A percentile compares a stretch with the other conserved stretches of the same genome.
Conservation (phyloP, 2,329 filamentous ascomycete genomes). For the Penicillium freii region DNA sequence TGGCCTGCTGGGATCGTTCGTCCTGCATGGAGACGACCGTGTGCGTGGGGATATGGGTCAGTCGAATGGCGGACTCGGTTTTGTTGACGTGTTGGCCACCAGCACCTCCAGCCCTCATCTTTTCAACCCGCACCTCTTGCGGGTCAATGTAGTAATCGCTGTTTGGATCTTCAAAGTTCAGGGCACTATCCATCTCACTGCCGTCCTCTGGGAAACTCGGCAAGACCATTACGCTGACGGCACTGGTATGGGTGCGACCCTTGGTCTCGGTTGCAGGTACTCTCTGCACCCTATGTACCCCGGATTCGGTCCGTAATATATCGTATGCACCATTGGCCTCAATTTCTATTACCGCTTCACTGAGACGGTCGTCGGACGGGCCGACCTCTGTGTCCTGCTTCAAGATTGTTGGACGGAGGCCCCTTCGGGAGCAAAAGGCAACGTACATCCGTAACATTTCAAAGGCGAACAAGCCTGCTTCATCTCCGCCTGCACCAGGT, state of each 20-base stretch:
- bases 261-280: conserved; percentile 88
- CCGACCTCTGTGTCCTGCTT: conserved; percentile 78
- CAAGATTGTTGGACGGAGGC: conserved; percentile 65
- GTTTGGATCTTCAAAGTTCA: conserved; percentile 74
- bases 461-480: conserved; percentile 86
- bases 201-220: conserved; percentile 68
- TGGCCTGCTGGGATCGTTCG: conserved; percentile 82
- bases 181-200: conserved; percentile 51
- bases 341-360: conserved; percentile 86
- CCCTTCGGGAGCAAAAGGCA: conserved; percentile 67
- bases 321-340: conserved; percentile 76
- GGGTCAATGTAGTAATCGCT: conserved; percentile 90
- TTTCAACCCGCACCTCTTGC: conserved; percentile 77
- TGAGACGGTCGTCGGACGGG: conserved; percentile 65
- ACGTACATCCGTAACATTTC: conserved; percentile 89
- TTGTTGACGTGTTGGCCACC: conserved; percentile 98
- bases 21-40: conserved; percentile 92
- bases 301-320: conserved; percentile 78
- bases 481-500: conserved; percentile 85
- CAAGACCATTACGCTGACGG: conserved; percentile 86
- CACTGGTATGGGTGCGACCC: conserved; percentile 89
- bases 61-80: conserved; percentile 89
- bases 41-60: conserved; percentile 86
- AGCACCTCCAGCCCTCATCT: conserved; percentile 87
- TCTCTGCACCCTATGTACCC: conserved; percentile 92